Base-by-base conservation (phyloP, 495 filamentous ascomycete genomes). In the Polyplosphaeria fusca region DNA sequence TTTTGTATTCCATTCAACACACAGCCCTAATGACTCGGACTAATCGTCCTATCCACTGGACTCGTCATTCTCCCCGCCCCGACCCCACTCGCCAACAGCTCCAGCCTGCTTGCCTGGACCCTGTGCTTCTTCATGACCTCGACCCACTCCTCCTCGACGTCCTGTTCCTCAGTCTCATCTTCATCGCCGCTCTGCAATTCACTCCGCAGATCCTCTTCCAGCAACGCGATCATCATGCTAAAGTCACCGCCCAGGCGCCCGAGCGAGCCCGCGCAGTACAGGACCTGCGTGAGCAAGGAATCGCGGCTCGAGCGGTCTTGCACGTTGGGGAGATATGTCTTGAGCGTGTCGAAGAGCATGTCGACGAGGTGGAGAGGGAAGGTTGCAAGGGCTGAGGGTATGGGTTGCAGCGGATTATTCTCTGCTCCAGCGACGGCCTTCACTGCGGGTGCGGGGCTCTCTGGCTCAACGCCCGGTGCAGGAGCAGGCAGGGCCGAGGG, bases 251-350 rank as follows among this genome's bases (percentile, higher is more conserved):
- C 94, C 0, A 97, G 73, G 24, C 94, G 80, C 4, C 93, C 93
- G 56, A 99, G 73, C 73, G 91, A 96, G 16, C 91, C 90, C 2
- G 91, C 91, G 61, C 92, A 96, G 73, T 97, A 99, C 18, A 97
- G 76, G 2, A 97, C 87, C 68, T 99, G 94, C 0, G 91, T 99
- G 2, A 97, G 73, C 51, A 99, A 73, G 65, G 88, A 93, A 60
- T 99, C 94, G 39, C 79, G 77, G 0, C 86, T 85, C 37, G 82
- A 80, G 38, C 83, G 84, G 65, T 97, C 92, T 60, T 80, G 79
- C 14, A 99, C 82, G 52, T 87, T 91, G 0, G 89, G 87, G 4
- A 97, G 76, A 72, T 97, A 97, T 16, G 71, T 70, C 52, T 82
- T 78, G 38, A 99, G 76, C 0, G 89, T 94, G 41, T 86, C 82